Evolutionary conservation across 2,329 filamentous ascomycete species (phyloP).

Genomic region (Penicillium palitans): DNA sequence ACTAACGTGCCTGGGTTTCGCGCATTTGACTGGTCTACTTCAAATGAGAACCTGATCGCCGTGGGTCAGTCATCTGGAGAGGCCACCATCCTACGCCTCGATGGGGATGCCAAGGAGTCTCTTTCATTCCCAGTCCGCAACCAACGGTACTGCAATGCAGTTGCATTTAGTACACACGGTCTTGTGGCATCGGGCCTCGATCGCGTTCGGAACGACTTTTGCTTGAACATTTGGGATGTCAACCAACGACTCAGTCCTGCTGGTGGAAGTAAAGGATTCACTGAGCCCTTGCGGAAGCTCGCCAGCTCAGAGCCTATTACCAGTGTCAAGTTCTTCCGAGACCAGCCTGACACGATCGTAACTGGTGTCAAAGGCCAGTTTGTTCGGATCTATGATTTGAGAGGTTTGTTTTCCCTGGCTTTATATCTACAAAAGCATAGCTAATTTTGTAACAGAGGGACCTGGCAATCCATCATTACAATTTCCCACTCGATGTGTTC

Average conservation of each 20-base stretch:
- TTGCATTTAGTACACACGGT: slow-evolving; percentile 59
- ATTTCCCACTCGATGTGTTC: slow-evolving; percentile 60
- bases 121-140: slow-evolving; percentile 60
- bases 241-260: slow-evolving; percentile 47
- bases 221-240: slow-evolving; percentile 65
- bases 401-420: slow-evolving; percentile 47
- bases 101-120: slow-evolving; percentile 49
- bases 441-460: slow-evolving; percentile 29
- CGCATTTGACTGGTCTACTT: slow-evolving; percentile 66
- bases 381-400: slow-evolving; percentile 62
- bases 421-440: background rate
- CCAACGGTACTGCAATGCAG: slow-evolving; percentile 65
- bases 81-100: slow-evolving; percentile 58
- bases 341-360: slow-evolving; percentile 61
- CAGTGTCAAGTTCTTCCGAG: slow-evolving; percentile 64
- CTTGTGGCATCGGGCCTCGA: slow-evolving; percentile 63
- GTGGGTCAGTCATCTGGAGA: slow-evolving; percentile 64
- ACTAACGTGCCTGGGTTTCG: slow-evolving; percentile 61
- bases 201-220: slow-evolving; percentile 64
- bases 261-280: slow-evolving; percentile 33
- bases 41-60: slow-evolving; percentile 58
- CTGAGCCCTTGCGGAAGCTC: slow-evolving; percentile 58
- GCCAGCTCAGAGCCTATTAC: slow-evolving; percentile 63
- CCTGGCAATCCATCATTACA: slow-evolving; percentile 46
- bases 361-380: slow-evolving; percentile 62